Evolutionary conservation across 148 eudicot genomes (phyloP).

Genomic region (Nyssa sinensis): DNA sequence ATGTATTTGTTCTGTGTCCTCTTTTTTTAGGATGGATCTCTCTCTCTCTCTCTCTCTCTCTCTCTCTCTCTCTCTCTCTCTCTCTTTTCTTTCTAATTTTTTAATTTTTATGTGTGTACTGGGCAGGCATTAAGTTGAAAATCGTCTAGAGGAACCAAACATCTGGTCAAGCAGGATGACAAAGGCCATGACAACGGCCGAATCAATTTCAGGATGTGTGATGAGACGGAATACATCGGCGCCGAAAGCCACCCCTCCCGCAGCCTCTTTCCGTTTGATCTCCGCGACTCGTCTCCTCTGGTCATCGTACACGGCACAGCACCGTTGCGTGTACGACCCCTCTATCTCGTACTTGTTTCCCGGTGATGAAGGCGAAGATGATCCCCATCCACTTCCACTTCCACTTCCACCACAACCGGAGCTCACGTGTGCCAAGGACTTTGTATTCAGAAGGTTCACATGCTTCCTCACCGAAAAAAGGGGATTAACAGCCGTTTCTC

Average conservation of each 20-base stretch:
- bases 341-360: conserved; percentile 49
- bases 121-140: not conserved
- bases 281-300: conserved; percentile 59
- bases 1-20: not conserved
- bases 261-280: conserved; percentile 54
- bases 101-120: too few relatives aligned
- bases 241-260: conserved; percentile 53
- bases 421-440: conserved; percentile 50
- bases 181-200: conserved; percentile 56
- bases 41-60: too few relatives aligned
- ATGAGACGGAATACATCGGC: conserved; percentile 59
- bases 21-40: too few relatives aligned
- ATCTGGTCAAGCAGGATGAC: conserved; percentile 73
- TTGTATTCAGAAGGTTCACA: conserved; percentile 35
- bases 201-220: conserved; percentile 40
- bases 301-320: conserved; percentile 50
- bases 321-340: conserved; percentile 58
- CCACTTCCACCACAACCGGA: not conserved
- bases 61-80: too few relatives aligned
- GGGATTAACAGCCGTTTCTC: conserved; percentile 50
- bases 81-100: too few relatives aligned
- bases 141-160: conserved; percentile 44
- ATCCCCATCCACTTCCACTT: too few relatives aligned
- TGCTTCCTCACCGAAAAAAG: conserved; percentile 38
- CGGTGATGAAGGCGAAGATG: conserved; percentile 1